Evolutionary conservation across 176 grass and related monocot species (phyloP).

Genomic region (Oryza officinalis): DNA sequence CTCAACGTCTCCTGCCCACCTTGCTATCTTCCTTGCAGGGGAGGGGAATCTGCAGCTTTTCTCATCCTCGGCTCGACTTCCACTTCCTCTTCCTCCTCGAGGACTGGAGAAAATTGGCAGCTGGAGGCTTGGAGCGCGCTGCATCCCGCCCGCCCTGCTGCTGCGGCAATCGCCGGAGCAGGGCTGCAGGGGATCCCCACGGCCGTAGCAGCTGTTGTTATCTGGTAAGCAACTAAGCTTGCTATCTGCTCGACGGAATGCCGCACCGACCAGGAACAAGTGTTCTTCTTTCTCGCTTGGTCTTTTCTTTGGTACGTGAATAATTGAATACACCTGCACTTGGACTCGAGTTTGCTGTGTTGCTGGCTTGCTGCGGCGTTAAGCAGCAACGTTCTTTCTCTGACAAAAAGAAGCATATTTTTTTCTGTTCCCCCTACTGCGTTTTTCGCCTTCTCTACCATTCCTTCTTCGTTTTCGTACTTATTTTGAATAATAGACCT

Average conservation of each 20-base stretch:
- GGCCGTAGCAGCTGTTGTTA: neutral
- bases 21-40: neutral
- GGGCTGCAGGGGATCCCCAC: neutral
- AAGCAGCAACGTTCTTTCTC: neutral
- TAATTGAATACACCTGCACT: neutral
- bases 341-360: neutral
- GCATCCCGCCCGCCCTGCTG: neutral
- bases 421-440: neutral
- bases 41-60: neutral
- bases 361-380: neutral
- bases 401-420: neutral
- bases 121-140: neutral
- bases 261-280: neutral
- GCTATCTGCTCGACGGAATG: conserved; percentile 40
- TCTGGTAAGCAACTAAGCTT: conserved; percentile 28
- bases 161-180: conserved; percentile 9
- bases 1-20: neutral
- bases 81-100: neutral
- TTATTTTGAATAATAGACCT: neutral
- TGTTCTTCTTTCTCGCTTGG: neutral
- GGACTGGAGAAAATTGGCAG: neutral
- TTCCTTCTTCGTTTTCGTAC: neutral
- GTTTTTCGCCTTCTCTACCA: neutral
- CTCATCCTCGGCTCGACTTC: neutral
- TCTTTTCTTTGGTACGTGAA: neutral